Evolutionary conservation across 371 early-diverging fungal species (phyloP), one percentile per base, ranked within the genome.

Genomic region (Encephalitozoon intestinalis): DNA sequence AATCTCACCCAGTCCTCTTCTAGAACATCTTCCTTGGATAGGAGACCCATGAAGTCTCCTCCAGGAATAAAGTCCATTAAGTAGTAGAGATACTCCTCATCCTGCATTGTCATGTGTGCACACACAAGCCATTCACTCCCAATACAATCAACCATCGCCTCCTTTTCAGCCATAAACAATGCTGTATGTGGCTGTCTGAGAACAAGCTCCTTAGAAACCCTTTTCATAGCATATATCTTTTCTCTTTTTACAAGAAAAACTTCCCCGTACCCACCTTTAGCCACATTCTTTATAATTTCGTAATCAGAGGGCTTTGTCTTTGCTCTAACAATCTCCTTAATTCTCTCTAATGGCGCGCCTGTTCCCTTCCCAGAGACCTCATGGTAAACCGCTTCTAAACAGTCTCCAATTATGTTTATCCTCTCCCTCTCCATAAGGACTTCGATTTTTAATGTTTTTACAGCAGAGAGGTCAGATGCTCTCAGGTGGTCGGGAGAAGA

Each of bases 161-260:
- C 52, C 53, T 81, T 83, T 70, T 88, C 88, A 30, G 83, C 82
- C 84, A 87, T 82, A 66, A 81, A 82, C 39, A 82, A 67, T 31
- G 82, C 71, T 9, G 75, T 75, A 53, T 76, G 73, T 2, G 76
- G 70, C 69, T 92, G 90, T 2, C 89, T 89, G 34, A 92, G 84
- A 12, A 94, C 85, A 52, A 90, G 89, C 46, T 87, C 84, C 85
- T 97, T 97, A 73, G 89, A 89, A 31, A 94, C 87, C 6, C 89
- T 89, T 79, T 97, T 97, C 92, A 95, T 91, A 3, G 96, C 96
- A 83, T 94, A 96, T 11, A 92, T 87, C 37, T 88, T 85, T 21
- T 87, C 84, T 28, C 83, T 77, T 58, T 89, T 90, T 28, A 70
- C 83, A 6, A 78, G 23, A 52, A 74, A 77, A 75, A 90, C 95